Conservation (phyloP, 1,284 basidiomycete species). For the Cutaneotrichosporon sp. region DNA sequence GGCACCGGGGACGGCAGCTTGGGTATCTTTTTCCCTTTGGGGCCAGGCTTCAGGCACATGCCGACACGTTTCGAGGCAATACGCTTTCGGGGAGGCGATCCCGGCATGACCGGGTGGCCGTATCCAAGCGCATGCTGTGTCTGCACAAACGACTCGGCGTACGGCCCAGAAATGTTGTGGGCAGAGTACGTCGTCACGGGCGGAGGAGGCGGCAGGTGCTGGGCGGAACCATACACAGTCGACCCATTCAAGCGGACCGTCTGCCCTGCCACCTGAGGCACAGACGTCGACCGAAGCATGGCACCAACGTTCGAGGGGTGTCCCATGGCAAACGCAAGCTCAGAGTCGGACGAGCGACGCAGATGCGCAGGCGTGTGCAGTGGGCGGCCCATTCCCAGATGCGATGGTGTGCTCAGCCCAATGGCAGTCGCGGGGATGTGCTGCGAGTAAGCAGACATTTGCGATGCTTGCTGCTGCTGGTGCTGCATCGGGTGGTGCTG, state of each 20-base stretch:
- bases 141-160: background rate
- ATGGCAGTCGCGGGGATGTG: background rate
- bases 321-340: slow-evolving; percentile 16
- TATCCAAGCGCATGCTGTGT: slow-evolving; percentile 2
- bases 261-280: slow-evolving; percentile 12
- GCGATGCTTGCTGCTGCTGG: slow-evolving; percentile 8
- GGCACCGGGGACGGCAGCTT: slow-evolving; percentile 5
- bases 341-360: slow-evolving; percentile 17
- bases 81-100: slow-evolving; percentile 15
- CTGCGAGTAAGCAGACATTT: slow-evolving; percentile 2
- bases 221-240: slow-evolving; percentile 3
- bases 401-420: background rate
- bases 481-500: background rate
- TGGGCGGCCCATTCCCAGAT: slow-evolving; percentile 16
- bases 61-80: slow-evolving; percentile 20
- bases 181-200: slow-evolving; percentile 10
- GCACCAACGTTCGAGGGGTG: slow-evolving; percentile 7
- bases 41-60: slow-evolving; percentile 26
- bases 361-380: slow-evolving; percentile 7
- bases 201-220: slow-evolving; percentile 9
- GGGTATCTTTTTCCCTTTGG: slow-evolving; percentile 20
- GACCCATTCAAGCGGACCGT: background rate
- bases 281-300: slow-evolving; percentile 20
- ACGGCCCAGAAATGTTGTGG: background rate
- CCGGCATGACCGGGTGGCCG: slow-evolving; percentile 1